Base-by-base conservation (phyloP, 2,329 filamentous ascomycete genomes). In the Leptographium flavum region DNA sequence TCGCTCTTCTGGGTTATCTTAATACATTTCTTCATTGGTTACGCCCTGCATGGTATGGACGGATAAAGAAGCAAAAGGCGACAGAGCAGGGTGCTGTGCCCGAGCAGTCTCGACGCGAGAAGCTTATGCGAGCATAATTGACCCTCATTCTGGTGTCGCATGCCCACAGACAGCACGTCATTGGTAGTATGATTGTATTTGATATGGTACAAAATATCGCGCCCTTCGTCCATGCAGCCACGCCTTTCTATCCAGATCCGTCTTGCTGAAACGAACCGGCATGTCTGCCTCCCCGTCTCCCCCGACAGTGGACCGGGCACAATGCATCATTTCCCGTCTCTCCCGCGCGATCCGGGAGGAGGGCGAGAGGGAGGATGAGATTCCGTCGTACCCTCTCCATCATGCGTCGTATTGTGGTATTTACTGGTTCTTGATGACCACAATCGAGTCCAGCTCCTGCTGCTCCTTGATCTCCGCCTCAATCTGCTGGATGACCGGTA, bases 401-500 rank as follows among this genome's bases (percentile, higher is more conserved):
- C n/a, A n/a, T n/a, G 25, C 17, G 15, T 30, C 23, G n/a, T n/a
- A 8, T 41, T 22, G n/a, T 19, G 3, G 25, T 22, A 4, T 42
- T 49, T 59, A 62, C 60, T 71, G 66, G 60, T 63, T 69, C 67
- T 68, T 70, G 58, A 70, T 57, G 43, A 73, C 61, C 49, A 63
- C 59, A 53, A 74, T 61, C 50, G 68, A 63, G 61, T 74, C 69
- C 43, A 74, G 67, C 46, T 63, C 66, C 49, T 64, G 59, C 64
- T 67, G 69, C 67, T 79, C 74, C 55, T 60, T 59, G 48, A 55
- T 49, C 54, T 65, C 64, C 50, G 65, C 63, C 59, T 67, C 60
- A 57, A 77, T 61, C 59, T 74, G 59, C 52, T 66, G 60, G 55
- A 78, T 66, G 53, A 77, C 62, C 50, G 67, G 70, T 52, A 58